Evolutionary conservation across 2,329 filamentous ascomycete species (phyloP), one percentile per base, ranked within the genome.

Genomic region (Dothideomycetidae sp.): DNA sequence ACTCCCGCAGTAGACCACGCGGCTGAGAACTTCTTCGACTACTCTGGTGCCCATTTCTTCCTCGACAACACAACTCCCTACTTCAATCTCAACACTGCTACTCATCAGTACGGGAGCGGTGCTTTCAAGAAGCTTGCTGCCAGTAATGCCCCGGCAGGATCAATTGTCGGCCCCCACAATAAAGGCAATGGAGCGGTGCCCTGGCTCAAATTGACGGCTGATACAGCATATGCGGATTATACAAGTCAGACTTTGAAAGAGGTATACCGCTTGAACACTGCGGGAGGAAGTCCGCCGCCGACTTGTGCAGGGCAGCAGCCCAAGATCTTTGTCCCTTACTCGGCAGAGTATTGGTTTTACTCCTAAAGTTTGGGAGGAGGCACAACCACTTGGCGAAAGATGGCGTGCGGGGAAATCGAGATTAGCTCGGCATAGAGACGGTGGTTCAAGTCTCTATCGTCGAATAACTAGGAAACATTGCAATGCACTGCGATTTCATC

Each of bases 11-110:
- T 38, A 13, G 28, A 38, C 17, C 44, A 47, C 33, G 56, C 63
- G 26, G 52, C 58, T 12, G 50, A 56, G 32, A 70, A 69, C 45
- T 70, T 75, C 55, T 63, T 81, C 31, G 61, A 66, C 38, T 62
- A 84, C 39, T 75, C 77, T 11, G 83, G 85, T 14, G 70, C 81
- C 55, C 86, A 93, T 65, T 92, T 73, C 70, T 93, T 94, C 68
- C 64, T 64, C 43, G 71, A 76, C 49, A 52, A 59, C 15, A 77
- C 72, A 3, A 80, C 79, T 0, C 80, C 88, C 0, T 77, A 79
- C 57, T 96, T 96, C 67, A 70, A 84, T 58, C 68, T 94, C 40
- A 68, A 81, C 57, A 75, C 71, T 1, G 52, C 61, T 0, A 48
- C 57, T 2, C 53, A 60, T 41, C 49, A 58, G 46, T 61, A 68